A percentile compares a stretch with the other conserved stretches of the same genome.
Evolutionary conservation across 2,329 filamentous ascomycete genomes (phyloP).

Genomic region (Lecanicillium sp.): DNA sequence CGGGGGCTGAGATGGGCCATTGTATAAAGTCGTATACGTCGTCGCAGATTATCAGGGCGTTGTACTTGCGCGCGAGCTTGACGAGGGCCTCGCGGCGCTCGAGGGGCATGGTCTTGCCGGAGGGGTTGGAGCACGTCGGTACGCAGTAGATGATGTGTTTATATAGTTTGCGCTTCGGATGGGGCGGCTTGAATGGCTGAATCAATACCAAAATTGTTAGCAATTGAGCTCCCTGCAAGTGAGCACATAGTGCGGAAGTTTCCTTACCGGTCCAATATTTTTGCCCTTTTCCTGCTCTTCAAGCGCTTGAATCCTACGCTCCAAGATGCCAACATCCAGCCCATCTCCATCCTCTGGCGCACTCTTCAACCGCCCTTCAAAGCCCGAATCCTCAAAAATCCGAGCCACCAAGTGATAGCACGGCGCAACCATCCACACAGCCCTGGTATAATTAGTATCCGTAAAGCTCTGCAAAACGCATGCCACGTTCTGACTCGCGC

Average conservation of each 20-base stretch:
- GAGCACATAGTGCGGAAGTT: not conserved
- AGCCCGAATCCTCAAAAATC: slow-evolving; percentile 78
- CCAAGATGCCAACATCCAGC: slow-evolving; percentile 53
- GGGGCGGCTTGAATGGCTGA: slow-evolving; percentile 44
- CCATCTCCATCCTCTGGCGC: slow-evolving; percentile 74
- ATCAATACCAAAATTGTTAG: not conserved
- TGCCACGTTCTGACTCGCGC: slow-evolving; percentile 75
- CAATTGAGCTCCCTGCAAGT: no score
- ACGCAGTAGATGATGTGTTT: slow-evolving; percentile 83
- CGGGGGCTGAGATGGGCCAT: slow-evolving; percentile 48
- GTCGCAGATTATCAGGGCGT: slow-evolving; percentile 78
- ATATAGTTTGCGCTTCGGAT: slow-evolving; percentile 67
- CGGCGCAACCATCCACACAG: slow-evolving; percentile 74
- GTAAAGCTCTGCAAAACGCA: slow-evolving; percentile 72
- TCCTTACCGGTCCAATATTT: not conserved
- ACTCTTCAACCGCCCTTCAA: slow-evolving; percentile 55
- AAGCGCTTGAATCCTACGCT: slow-evolving; percentile 19
- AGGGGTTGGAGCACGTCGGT: slow-evolving; percentile 84
- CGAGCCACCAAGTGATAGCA: slow-evolving; percentile 77
- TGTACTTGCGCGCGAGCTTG: slow-evolving; percentile 64
- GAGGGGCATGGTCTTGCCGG: slow-evolving; percentile 71
- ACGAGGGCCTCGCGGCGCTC: slow-evolving; percentile 60
- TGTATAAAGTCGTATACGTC: slow-evolving; percentile 93
- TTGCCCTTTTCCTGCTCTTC: slow-evolving; percentile 17
- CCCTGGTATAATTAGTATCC: slow-evolving; percentile 65